phyloP scores from a whole-genome alignment of 208 protist species.

The Porcisia deanei region DNA sequence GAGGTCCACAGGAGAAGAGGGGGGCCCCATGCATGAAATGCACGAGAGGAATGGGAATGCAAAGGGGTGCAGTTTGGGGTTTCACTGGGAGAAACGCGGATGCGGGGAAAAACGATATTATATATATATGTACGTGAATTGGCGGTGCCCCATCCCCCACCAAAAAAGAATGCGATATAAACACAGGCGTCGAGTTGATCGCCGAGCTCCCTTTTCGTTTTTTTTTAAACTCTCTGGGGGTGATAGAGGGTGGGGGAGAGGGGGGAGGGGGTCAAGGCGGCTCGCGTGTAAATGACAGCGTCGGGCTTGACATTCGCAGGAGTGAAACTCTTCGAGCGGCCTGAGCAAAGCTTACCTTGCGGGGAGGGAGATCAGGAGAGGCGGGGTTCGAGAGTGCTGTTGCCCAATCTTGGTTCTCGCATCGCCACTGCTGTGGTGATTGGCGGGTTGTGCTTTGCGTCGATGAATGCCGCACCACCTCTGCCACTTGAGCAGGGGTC shows the following conservation, averaged over 20 bases:
- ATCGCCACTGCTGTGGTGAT: background rate
- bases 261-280: background rate
- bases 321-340: conserved; percentile 10
- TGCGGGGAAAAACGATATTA: background rate
- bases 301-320: conserved; percentile 8
- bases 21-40: background rate
- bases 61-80: background rate
- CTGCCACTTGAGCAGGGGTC: conserved; percentile 18
- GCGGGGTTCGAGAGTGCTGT: too few relatives aligned
- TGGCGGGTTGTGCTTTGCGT: conserved; percentile 6
- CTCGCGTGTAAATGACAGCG: background rate
- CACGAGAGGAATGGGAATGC: background rate
- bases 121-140: background rate
- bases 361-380: background rate
- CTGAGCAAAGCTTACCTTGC: conserved; percentile 10
- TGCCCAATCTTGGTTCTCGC: background rate
- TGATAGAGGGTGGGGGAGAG: too few relatives aligned
- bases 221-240: too few relatives aligned
- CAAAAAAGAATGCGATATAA: background rate
- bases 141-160: background rate
- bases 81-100: background rate
- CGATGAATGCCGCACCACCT: conserved; percentile 22
- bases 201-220: too few relatives aligned
- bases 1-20: background rate
- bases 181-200: background rate